Base-by-base conservation (phyloP, 768 basidiomycete species). In the Phlegmacium glaucopus region DNA sequence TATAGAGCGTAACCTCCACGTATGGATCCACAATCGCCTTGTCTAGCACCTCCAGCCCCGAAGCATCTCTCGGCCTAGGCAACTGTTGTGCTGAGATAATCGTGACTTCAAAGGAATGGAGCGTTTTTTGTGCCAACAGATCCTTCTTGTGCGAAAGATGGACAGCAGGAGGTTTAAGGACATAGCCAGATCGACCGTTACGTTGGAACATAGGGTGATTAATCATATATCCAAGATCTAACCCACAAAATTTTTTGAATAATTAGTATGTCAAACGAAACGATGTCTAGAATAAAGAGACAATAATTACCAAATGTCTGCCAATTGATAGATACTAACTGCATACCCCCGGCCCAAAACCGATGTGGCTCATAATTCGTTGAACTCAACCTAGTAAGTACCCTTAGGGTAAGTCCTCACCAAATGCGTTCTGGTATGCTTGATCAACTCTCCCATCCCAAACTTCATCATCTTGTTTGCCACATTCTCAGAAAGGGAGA, bases 191-290 rank as follows among this genome's bases (percentile, higher is more conserved):
- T n/a, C 87, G 80, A 9, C 87, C 90, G 54, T 94, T 93, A 8
- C 90, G 77, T 58, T 89, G 83, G 65, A 99, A 99, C 91, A 98
- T 94, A 12, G 94, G 90, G 47, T 89, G 84, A 61, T 98, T 99
- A 62, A 97, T 89, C 75, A 90, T 84, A 59, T 86, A 88, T 2
- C 93, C 94, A 43, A 91, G 63, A 65, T 98, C 94, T 92, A 59
- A 41, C n/a, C 8, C 17, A 43, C 36, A 41, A 48, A 4, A 43
- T 5, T 12, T 36, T n/a, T n/a, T n/a, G n/a, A 44, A 36, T 18
- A 41, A 16, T 16, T 32, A 35, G 42, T 36, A 42, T 10, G 8
- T 56, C n/a, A 16, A 18, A 6, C 39, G 27, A 39, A 25, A 16
- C 8, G 17, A 25, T 12, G 15, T 29, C n/a, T n/a, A 12, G 27